These are phyloP conservation scores for Blakeslea trispora DNA, from an alignment of 371 early-diverging fungal species.

Conservation along the genomic window DNA sequence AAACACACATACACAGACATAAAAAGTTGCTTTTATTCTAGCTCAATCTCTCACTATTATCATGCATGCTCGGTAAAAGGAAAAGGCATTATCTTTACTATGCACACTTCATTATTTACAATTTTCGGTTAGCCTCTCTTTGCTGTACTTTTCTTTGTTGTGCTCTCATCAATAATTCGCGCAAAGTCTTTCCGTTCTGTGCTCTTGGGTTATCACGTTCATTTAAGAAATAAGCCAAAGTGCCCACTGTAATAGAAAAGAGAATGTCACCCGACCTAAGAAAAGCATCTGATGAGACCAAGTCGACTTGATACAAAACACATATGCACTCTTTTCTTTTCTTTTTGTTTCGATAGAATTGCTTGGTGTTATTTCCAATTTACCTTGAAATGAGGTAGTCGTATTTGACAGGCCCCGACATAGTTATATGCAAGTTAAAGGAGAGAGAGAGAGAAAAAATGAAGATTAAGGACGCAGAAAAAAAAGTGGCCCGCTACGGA, in stretches of 20 bases:
- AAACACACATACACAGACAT: too few relatives aligned
- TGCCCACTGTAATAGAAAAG: constrained; percentile 50
- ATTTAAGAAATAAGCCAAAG: constrained; percentile 53
- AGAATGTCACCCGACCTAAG: constrained; percentile 48
- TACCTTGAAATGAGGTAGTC: constrained; percentile 51
- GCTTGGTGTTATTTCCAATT: background rate
- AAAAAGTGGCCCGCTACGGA: background rate
- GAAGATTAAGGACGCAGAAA: too few relatives aligned
- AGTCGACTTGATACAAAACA: too few relatives aligned
- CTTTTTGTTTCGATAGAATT: too few relatives aligned
- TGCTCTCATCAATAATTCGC: constrained; percentile 37
- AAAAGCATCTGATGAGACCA: background rate
- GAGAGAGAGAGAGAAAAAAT: background rate
- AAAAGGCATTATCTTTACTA: constrained; percentile 4
- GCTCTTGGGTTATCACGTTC: constrained; percentile 52
- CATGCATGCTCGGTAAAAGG: constrained; percentile 3
- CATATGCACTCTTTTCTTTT: too few relatives aligned
- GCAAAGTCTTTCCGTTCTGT: constrained; percentile 49
- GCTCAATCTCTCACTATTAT: background rate
- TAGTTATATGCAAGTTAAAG: background rate
- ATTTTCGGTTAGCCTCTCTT: constrained; percentile 30
- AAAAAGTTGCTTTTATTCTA: background rate
- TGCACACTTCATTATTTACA: constrained; percentile 2
- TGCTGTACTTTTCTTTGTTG: constrained; percentile 33
- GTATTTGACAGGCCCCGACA: constrained; percentile 42